Base-by-base conservation (phyloP, 108 stramenopile genomes). In the Parietichytrium sp. region DNA sequence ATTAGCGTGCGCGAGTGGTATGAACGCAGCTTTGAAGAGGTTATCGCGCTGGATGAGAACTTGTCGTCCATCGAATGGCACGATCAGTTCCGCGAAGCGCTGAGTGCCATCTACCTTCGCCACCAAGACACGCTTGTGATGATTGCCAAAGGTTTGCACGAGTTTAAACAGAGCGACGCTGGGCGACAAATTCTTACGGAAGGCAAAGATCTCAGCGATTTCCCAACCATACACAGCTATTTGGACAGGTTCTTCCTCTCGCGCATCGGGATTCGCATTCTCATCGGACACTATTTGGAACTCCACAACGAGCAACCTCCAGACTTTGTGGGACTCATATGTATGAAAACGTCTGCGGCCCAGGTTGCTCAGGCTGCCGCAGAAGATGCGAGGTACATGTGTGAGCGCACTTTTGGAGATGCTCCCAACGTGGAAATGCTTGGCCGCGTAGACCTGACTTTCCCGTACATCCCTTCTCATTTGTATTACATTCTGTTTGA, bases 401-500 rank as follows among this genome's bases (percentile, higher is more conserved):
- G 97, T 88, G 93, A 92, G 54, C 89, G 97, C 25, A 94, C 94
- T 87, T 97, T 96, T 83, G 97, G 97, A 10, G 97, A 97, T 81
- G 97, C 97, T 10, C 99, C 99, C n/a, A 96, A 97, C 61, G 99
- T 98, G 12, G 93, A 94, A 48, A 93, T 99, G 80, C 93, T 91
- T 50, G 97, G 97, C 31, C 81, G 95, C 52, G 84, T 94, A 54
- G 96, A 98, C 84, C 87, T 97, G 42, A 54, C 79, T 51, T 98
- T 98, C 83, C 92, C 94, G 10, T 97, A 96, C 84, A 93, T 97
- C 27, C 93, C 95, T 1, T 91, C 92, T 81, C 97, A 99, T 84
- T 87, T 99, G 80, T 92, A 94, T 84, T 96, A 98, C 85, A 96
- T 97, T 87, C 81, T 97, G 55, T 87, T 93, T 13, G 98, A 99